phyloP scores from a whole-genome alignment of 441 rosid genomes.

The Brassica hybrid region DNA sequence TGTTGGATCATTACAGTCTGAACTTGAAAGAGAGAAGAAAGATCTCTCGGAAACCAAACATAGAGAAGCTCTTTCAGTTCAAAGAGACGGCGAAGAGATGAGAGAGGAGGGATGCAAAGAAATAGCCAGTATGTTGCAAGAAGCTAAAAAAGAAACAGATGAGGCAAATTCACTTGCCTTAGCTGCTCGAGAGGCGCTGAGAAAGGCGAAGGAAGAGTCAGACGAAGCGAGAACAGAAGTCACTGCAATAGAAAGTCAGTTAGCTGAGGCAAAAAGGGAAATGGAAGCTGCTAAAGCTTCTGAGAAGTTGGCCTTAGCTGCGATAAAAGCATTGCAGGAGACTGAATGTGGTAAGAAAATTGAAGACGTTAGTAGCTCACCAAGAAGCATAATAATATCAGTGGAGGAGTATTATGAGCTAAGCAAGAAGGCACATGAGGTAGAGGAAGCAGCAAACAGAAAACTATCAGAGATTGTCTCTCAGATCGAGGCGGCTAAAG shows the following conservation, averaged over 20 bases:
- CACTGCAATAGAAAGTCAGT: slow-evolving; percentile 61
- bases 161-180: slow-evolving; percentile 68
- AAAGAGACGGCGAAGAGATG: slow-evolving; percentile 68
- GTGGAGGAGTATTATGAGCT: slow-evolving; percentile 86
- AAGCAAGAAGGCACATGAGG: slow-evolving; percentile 82
- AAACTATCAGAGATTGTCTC: slow-evolving; percentile 74
- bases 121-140: slow-evolving; percentile 70
- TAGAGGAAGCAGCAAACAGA: slow-evolving; percentile 76
- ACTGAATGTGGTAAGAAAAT: slow-evolving; percentile 57
- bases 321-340: slow-evolving; percentile 86
- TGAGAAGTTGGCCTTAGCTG: slow-evolving; percentile 83
- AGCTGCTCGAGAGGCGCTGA: slow-evolving; percentile 68
- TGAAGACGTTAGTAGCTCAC: slow-evolving; percentile 45
- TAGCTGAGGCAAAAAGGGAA: slow-evolving; percentile 77
- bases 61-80: slow-evolving; percentile 61
- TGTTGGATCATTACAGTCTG: slow-evolving; percentile 64
- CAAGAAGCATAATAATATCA: slow-evolving; percentile 64
- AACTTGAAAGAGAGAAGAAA: slow-evolving; percentile 67
- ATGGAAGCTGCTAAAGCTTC: slow-evolving; percentile 90
- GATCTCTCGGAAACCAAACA: slow-evolving; percentile 58
- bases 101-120: slow-evolving; percentile 55
- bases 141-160: slow-evolving; percentile 72
- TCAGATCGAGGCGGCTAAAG: slow-evolving; percentile 78
- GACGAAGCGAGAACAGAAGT: slow-evolving; percentile 77
- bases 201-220: slow-evolving; percentile 74